These are phyloP conservation scores for Theileria orientalis DNA, from an alignment of 169 alveolate genomes.

Conservation along the genomic window DNA sequence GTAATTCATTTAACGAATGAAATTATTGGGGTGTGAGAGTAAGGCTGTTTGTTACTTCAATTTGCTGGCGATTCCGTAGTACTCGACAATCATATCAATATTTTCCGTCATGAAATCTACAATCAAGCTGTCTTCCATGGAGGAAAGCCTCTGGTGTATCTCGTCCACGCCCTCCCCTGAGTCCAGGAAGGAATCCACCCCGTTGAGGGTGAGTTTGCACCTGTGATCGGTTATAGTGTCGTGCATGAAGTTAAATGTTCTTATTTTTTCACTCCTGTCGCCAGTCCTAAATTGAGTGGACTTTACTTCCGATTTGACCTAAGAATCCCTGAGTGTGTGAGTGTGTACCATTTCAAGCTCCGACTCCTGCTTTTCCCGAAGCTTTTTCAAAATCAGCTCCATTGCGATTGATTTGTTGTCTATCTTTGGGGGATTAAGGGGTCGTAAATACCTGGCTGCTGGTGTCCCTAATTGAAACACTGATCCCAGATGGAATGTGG, in stretches of 20 bases:
- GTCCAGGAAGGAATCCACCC: constrained; percentile 20
- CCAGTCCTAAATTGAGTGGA: constrained; percentile 79
- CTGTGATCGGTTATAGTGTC: constrained; percentile 88
- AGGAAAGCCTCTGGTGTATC: constrained; percentile 5
- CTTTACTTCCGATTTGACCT: constrained; percentile 1
- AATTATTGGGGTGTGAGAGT: background rate
- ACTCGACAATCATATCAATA: constrained; percentile 5
- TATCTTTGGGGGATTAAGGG: constrained; percentile 1
- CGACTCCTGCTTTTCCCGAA: constrained; percentile 19
- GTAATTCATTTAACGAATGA: background rate
- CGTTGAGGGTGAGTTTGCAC: constrained; percentile 20
- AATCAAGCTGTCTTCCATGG: constrained; percentile 16
- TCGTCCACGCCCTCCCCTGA: constrained; percentile 16
- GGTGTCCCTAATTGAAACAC: constrained; percentile 65
- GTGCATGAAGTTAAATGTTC: constrained; percentile 88
- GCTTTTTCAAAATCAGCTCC: constrained; percentile 27
- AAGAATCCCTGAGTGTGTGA: background rate
- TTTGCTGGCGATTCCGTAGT: background rate
- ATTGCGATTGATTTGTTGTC: constrained; percentile 63
- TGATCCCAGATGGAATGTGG: constrained; percentile 88
- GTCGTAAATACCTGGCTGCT: constrained; percentile 37
- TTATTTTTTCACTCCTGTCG: constrained; percentile 84
- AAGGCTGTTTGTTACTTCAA: background rate
- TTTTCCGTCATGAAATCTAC: constrained; percentile 10
- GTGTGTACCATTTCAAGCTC: constrained; percentile 19